Conservation (phyloP, 2,329 filamentous ascomycete genomes). For the Penicillium sp. region DNA sequence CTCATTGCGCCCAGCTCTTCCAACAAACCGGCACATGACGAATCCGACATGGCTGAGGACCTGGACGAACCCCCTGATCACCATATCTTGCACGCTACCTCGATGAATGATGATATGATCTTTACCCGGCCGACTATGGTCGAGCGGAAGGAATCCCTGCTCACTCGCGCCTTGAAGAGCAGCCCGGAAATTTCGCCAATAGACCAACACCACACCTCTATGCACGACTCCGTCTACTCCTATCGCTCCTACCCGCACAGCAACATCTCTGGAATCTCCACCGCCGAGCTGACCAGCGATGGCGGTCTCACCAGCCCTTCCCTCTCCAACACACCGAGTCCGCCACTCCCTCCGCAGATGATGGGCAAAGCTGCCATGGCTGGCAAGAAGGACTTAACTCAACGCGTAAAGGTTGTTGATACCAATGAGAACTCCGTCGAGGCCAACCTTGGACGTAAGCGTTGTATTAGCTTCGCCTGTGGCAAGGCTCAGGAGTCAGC, state of each 20-base stretch:
- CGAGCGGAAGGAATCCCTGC: conserved; percentile 72
- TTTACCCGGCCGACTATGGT: conserved; percentile 50
- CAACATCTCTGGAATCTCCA: conserved; percentile 77
- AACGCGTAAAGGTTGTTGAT: conserved; percentile 36
- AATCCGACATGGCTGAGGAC: conserved; percentile 71
- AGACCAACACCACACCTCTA: conserved; percentile 29
- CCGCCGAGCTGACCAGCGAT: conserved; percentile 91
- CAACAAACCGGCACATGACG: conserved; percentile 40
- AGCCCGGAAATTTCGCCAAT: conserved; percentile 55
- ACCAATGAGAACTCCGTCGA: conserved; percentile 58
- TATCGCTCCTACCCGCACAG: conserved; percentile 61
- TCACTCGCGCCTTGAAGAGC: conserved; percentile 79
- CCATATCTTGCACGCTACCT: conserved; percentile 28
- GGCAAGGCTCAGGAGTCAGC: conserved; percentile 57
- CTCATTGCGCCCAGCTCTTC: conserved; percentile 44
- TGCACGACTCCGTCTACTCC: conserved; percentile 55
- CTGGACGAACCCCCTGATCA: conserved; percentile 84
- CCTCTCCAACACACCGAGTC: conserved; percentile 84
- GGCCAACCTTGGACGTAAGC: conserved; percentile 70
- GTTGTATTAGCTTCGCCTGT: conserved; percentile 92
- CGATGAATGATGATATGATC: conserved; percentile 30
- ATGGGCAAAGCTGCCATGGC: conserved; percentile 23
- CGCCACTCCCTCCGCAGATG: conserved; percentile 62
- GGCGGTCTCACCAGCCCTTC: conserved; percentile 87
- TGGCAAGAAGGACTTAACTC: conserved; percentile 15